Conservation (phyloP, 1,139 yeast genomes). For the Suhomyces wounanorum region DNA sequence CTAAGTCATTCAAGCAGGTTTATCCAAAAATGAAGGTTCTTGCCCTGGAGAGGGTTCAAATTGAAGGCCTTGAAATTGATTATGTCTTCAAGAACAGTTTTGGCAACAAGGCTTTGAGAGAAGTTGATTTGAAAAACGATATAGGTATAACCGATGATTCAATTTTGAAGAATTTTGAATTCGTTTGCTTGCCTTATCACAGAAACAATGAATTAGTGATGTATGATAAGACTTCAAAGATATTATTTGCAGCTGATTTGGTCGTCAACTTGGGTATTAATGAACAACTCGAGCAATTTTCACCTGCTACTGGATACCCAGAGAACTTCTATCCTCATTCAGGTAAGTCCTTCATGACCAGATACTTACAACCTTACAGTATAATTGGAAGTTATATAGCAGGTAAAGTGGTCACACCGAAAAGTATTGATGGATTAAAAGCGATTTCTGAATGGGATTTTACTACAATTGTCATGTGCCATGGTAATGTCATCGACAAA, state of each 20-base stretch:
- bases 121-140: slow-evolving; percentile 21
- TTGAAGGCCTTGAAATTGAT: slow-evolving; percentile 30
- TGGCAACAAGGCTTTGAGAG: slow-evolving; percentile 33
- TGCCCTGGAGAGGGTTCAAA: slow-evolving; percentile 44
- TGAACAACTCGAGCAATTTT: slow-evolving; percentile 25
- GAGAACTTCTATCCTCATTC: slow-evolving; percentile 22
- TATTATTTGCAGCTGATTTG: slow-evolving; percentile 27
- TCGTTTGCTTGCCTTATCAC: slow-evolving; percentile 27
- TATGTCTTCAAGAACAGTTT: slow-evolving; percentile 28
- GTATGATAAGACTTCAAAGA: slow-evolving; percentile 22
- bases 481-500: slow-evolving; percentile 26
- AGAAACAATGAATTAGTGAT: slow-evolving; percentile 27
- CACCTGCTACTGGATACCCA: slow-evolving; percentile 23
- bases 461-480: slow-evolving; percentile 26
- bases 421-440: slow-evolving; percentile 20
- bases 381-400: slow-evolving; percentile 29
- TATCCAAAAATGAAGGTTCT: slow-evolving; percentile 52
- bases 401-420: slow-evolving; percentile 26
- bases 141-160: slow-evolving; percentile 24
- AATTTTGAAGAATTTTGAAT: slow-evolving; percentile 25
- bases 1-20: slow-evolving; percentile 49
- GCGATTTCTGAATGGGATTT: slow-evolving; percentile 27
- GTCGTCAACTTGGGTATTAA: slow-evolving; percentile 24
- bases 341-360: slow-evolving; percentile 25
- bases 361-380: slow-evolving; percentile 26